Evolutionary conservation across 225 moss, liverwort and hornwort genomes (phyloP).

Genomic region (Bryoerythrophyllum caledonicum): DNA sequence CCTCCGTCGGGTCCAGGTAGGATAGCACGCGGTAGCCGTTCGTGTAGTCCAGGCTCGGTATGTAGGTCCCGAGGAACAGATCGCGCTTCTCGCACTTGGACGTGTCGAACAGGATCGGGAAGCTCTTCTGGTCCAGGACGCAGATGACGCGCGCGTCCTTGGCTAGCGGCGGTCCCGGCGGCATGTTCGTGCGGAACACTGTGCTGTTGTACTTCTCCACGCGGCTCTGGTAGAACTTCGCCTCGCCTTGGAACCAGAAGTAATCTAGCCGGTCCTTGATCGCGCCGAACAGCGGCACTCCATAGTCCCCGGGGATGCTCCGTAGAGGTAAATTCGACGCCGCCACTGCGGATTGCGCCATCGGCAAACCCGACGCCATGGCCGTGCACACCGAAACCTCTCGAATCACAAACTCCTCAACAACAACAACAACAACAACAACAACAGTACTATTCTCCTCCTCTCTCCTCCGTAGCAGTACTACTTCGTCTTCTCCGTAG

Average conservation of each 20-base stretch:
- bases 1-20: conserved; percentile 59
- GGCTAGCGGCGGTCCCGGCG: conserved; percentile 50
- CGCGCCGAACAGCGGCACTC: conserved; percentile 40
- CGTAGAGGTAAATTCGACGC: conserved; percentile 40
- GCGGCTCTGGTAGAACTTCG: conserved; percentile 48
- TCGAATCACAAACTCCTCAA: neutral
- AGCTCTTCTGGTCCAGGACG: conserved; percentile 64
- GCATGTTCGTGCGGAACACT: conserved; percentile 63
- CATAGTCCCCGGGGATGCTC: conserved; percentile 57
- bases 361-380: conserved; percentile 37
- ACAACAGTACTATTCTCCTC: neutral
- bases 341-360: conserved; percentile 14
- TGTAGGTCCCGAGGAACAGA: conserved; percentile 51
- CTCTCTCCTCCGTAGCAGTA: neutral
- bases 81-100: conserved; percentile 61
- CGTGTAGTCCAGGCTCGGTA: conserved; percentile 36
- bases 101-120: conserved; percentile 60
- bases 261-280: conserved; percentile 62
- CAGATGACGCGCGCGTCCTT: conserved; percentile 42
- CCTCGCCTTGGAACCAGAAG: conserved; percentile 60
- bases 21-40: conserved; percentile 38
- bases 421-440: no score
- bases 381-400: neutral
- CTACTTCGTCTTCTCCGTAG: neutral
- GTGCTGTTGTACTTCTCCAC: conserved; percentile 68